Percentiles rank a stretch among this genome's conserved stretches.
phyloP scores from a whole-genome alignment of 805 yeast genomes.

The Teunomyces panamensis region DNA sequence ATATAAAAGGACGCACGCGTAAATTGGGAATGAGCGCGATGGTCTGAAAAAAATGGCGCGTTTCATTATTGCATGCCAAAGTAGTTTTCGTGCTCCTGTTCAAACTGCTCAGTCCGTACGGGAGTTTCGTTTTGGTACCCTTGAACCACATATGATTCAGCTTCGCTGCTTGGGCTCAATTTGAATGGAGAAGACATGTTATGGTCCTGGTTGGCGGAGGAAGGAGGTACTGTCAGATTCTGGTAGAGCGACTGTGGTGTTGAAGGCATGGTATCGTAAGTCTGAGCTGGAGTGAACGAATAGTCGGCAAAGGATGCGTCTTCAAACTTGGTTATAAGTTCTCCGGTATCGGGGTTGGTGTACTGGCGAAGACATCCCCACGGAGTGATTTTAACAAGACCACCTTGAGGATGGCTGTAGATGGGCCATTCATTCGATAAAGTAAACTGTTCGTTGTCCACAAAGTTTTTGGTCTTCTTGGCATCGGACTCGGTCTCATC shows the following conservation, averaged over 20 bases:
- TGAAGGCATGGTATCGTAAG: constrained; percentile 9
- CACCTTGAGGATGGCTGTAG: constrained; percentile 61
- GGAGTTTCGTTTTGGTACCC: constrained; percentile 20
- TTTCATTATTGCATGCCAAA: constrained; percentile 20
- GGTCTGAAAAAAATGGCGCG: neutral
- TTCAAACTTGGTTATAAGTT: constrained; percentile 47
- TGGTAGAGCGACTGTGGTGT: constrained; percentile 13
- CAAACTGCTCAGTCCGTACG: constrained; percentile 11
- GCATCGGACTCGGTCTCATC: constrained; percentile 19
- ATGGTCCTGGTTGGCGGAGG: neutral
- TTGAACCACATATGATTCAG: constrained; percentile 35
- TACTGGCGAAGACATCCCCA: constrained; percentile 56
- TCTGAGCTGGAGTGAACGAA: constrained; percentile 11
- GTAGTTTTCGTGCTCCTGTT: constrained; percentile 27
- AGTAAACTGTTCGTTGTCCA: constrained; percentile 13
- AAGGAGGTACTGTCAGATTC: constrained; percentile 1
- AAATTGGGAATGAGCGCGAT: neutral
- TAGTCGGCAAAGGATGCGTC: constrained; percentile 28
- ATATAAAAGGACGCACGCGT: neutral
- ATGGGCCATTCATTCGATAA: constrained; percentile 48
- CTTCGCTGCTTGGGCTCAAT: constrained; percentile 38
- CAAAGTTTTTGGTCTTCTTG: constrained; percentile 17
- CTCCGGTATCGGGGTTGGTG: constrained; percentile 41
- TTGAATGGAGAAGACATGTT: constrained; percentile 4
- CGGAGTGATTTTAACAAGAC: constrained; percentile 58